Evolutionary conservation across 495 filamentous ascomycete genomes (phyloP).

Genomic region (Xylaria acuta): DNA sequence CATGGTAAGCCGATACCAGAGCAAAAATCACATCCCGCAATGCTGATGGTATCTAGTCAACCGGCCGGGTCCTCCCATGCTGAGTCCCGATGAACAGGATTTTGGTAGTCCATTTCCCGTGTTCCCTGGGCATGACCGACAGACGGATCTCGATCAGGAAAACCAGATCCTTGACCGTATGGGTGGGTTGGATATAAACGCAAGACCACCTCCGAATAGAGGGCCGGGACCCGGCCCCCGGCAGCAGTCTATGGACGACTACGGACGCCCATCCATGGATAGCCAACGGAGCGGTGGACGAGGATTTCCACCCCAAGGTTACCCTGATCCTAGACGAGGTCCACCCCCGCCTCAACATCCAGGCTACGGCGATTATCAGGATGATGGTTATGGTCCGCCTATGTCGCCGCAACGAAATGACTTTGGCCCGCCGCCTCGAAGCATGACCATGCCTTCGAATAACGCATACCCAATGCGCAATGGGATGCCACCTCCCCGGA

Average conservation of each 20-base stretch:
- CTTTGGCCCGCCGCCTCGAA: constrained; percentile 52
- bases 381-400: constrained; percentile 43
- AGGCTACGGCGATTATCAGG: constrained; percentile 43
- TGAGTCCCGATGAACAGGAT: constrained; percentile 54
- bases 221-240: constrained; percentile 41
- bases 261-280: constrained; percentile 42
- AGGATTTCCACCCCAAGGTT: constrained; percentile 46
- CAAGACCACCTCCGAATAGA: constrained; percentile 42
- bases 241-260: constrained; percentile 44
- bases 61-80: constrained; percentile 40
- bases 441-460: constrained; percentile 61
- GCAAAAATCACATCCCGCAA: background rate
- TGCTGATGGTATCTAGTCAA: constrained; percentile 38
- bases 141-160: constrained; percentile 52
- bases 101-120: constrained; percentile 74
- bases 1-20: constrained; percentile 38
- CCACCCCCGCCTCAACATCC: constrained; percentile 44
- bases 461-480: constrained; percentile 46
- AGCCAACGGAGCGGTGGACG: constrained; percentile 45
- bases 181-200: constrained; percentile 64
- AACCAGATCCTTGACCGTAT: constrained; percentile 60
- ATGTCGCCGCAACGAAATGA: constrained; percentile 39
- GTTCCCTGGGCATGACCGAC: constrained; percentile 62
- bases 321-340: constrained; percentile 49
- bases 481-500: constrained; percentile 40